Evolutionary conservation across 495 filamentous ascomycete genomes (phyloP).

Genomic region (Aspergillus funiculosus): DNA sequence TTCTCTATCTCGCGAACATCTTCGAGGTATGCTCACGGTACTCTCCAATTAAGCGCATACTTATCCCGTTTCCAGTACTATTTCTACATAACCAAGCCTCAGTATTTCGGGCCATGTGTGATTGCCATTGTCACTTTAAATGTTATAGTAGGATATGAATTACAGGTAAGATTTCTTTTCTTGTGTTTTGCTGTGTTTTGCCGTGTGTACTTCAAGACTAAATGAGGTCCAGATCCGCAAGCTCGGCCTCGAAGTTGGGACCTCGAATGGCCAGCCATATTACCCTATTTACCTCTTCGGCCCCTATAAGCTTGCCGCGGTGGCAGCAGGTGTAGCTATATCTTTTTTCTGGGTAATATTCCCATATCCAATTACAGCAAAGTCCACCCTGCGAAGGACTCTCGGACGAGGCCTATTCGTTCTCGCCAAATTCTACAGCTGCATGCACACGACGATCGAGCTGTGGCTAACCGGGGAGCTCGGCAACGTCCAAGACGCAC

Average conservation of each 20-base stretch:
- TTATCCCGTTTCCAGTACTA: conserved; percentile 37
- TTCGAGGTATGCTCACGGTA: conserved; percentile 38
- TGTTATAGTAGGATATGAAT: conserved; percentile 67
- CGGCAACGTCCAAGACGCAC: conserved; percentile 41
- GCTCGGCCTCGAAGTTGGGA: conserved; percentile 51
- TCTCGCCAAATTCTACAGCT: conserved; percentile 65
- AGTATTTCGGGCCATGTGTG: conserved; percentile 54
- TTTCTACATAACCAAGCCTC: conserved; percentile 59
- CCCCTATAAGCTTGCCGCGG: conserved; percentile 64
- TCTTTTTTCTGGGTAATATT: conserved; percentile 78
- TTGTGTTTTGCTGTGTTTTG: too few relatives aligned
- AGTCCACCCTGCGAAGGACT: conserved; percentile 58
- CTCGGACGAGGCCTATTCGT: conserved; percentile 63
- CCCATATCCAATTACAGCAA: conserved; percentile 65
- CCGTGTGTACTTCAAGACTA: conserved; percentile 3
- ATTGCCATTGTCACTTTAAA: conserved; percentile 61
- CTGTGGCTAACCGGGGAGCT: conserved; percentile 52
- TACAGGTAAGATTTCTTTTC: conserved; percentile 54
- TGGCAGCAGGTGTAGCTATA: conserved; percentile 60
- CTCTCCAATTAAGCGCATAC: background rate
- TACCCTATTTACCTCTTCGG: conserved; percentile 64
- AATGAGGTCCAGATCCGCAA: conserved; percentile 44
- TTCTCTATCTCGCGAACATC: conserved; percentile 62
- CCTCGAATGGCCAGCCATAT: conserved; percentile 59
- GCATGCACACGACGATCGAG: conserved; percentile 60